A percentile compares a stretch with the other conserved stretches of the same genome.
Evolutionary conservation across 2,329 filamentous ascomycete genomes (phyloP).

Genomic region (Trichoderma gracile): DNA sequence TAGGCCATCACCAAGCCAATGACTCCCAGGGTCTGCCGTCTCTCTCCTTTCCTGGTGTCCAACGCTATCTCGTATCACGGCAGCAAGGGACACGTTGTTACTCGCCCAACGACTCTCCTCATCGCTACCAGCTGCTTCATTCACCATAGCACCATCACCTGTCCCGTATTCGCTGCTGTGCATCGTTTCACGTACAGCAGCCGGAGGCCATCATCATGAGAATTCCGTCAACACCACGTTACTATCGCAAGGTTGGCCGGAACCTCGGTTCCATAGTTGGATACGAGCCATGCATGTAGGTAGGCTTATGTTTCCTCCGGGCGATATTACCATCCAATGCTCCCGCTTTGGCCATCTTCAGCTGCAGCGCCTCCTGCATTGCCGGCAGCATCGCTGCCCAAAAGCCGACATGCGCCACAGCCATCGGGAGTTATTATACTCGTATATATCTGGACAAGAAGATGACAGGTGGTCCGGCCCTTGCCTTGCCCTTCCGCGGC

Average conservation of each 20-base stretch:
- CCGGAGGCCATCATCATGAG: not conserved
- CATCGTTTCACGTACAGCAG: constrained; percentile 5
- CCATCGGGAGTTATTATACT: constrained; percentile 11
- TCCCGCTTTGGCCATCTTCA: constrained; percentile 3
- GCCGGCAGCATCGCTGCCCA: not conserved
- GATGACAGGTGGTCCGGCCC: not conserved
- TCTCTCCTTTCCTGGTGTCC: not conserved
- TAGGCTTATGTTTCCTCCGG: not conserved
- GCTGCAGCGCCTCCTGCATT: not conserved
- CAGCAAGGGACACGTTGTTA: not conserved
- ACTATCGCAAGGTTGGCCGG: not conserved
- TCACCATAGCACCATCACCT: not conserved
- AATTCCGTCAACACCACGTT: not conserved
- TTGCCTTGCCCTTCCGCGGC: not conserved
- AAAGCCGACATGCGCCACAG: constrained; percentile 4
- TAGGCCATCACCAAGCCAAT: too few relatives aligned
- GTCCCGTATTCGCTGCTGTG: not conserved
- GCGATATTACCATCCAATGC: not conserved
- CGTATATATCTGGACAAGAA: constrained; percentile 8
- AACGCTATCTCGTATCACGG: not conserved
- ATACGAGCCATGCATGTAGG: not conserved
- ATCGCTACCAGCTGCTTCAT: not conserved
- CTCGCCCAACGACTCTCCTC: not conserved
- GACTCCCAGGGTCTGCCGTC: not conserved
- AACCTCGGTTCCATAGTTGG: not conserved